Evolutionary conservation across 495 filamentous ascomycete species (phyloP), one percentile per base, ranked within the genome.

Genomic region (Saxispiralis lemnorum): DNA sequence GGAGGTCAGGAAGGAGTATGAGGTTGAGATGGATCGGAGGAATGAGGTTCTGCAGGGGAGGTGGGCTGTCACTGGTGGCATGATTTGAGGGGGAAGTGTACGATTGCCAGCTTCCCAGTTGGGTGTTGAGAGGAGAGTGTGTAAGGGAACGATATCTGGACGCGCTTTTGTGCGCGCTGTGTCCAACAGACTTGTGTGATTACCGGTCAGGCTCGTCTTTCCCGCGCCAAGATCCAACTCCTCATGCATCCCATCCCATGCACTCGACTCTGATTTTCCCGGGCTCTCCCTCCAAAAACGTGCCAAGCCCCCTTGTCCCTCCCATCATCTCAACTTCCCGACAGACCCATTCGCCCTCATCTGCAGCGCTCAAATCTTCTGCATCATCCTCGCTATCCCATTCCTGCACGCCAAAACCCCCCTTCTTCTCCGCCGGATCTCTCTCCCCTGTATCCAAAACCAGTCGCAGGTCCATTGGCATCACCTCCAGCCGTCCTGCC

Each of bases 391-490:
- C 70, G 15, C 71, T 74, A 47, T 75, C 74, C 51, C 72, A 46
- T 10, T 46, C 50, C 7, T 46, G 50, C 14, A 36, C 50, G 1
- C 38, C 31, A 12, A 41, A 37, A 2, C 9, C n/a, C 1, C 73
- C 39, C 28, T 55, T 52, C 18, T 63, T 54, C n/a, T 54, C 59
- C 0, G 81, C 72, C 1, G 82, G 81, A 63, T 92, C 83, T 72
- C 75, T 78, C 57, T 92, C 80, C 41, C 82, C 77, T 14, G 83
- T 88, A 62, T 89, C 80, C 76, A 76, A 83, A 11, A 85, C 61
- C 43, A 97, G 52, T 45, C 68, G 65, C 38, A 87, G 59, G 31
- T 62, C 58, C 51, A 81, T 65, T 10, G 83, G 79, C 36, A 60
- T 54, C 20, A 85, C 53, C 7, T 64, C 66, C 58, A 92, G 87